Conservation (phyloP, 257 asterid genomes). For the Cruciata laevipes region DNA sequence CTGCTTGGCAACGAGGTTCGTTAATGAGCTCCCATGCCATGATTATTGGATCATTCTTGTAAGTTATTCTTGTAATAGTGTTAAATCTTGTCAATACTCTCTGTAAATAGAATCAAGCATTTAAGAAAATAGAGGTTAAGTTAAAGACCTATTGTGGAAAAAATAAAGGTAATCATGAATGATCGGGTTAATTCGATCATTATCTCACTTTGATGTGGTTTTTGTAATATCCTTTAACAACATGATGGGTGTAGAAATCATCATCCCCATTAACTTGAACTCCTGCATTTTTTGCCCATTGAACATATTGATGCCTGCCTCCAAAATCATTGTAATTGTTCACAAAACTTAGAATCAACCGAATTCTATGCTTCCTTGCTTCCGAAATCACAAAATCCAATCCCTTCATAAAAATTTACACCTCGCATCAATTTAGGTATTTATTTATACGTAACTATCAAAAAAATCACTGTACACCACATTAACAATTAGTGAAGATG, state of each 20-base stretch:
- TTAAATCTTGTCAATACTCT: slow-evolving; percentile 57
- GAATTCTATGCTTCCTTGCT: slow-evolving; percentile 50
- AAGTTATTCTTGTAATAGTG: slow-evolving; percentile 38
- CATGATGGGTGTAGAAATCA: slow-evolving; percentile 62
- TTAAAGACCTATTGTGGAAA: neutral
- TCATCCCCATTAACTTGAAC: slow-evolving; percentile 35
- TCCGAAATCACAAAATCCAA: slow-evolving; percentile 63
- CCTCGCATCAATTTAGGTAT: neutral
- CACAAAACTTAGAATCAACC: slow-evolving; percentile 52
- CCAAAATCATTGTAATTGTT: slow-evolving; percentile 64
- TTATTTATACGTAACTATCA: too few species aligned
- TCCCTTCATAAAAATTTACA: slow-evolving; percentile 23
- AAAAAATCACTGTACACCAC: too few species aligned
- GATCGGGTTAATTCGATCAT: neutral
- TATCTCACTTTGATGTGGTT: slow-evolving; percentile 48
- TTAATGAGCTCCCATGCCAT: slow-evolving; percentile 96
- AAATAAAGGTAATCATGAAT: too few species aligned
- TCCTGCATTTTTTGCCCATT: slow-evolving; percentile 67
- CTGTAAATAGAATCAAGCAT: slow-evolving; percentile 28
- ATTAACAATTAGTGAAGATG: too few species aligned
- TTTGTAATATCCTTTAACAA: slow-evolving; percentile 52
- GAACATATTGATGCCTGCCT: slow-evolving; percentile 45
- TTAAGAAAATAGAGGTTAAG: neutral
- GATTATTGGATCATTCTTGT: slow-evolving; percentile 61
- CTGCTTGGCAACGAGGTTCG: slow-evolving; percentile 77